Evolutionary conservation across 2,329 filamentous ascomycete genomes (phyloP).

Genomic region (Colletotrichum noveboracense): DNA sequence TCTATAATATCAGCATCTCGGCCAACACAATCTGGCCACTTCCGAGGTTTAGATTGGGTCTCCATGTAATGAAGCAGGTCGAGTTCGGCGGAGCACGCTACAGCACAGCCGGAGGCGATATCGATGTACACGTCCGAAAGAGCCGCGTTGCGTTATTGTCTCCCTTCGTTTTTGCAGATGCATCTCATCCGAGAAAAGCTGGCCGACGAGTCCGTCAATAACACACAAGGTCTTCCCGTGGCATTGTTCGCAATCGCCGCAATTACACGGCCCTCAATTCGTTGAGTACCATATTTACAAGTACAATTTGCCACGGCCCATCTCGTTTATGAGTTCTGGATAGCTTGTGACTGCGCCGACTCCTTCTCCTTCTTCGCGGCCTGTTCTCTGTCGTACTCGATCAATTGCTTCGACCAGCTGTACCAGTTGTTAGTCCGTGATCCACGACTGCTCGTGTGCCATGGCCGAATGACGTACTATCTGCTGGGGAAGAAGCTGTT

Average conservation of each 20-base stretch:
- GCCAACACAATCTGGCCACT: background rate
- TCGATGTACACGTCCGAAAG: background rate
- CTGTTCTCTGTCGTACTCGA: conserved; percentile 50
- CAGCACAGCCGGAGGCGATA: background rate
- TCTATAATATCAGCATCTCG: background rate
- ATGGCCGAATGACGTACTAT: conserved; percentile 63
- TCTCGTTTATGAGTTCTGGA: conserved; percentile 19
- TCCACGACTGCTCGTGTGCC: background rate
- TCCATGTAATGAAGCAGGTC: too few species aligned
- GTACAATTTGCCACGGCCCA: conserved; percentile 10
- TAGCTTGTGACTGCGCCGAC: conserved; percentile 18
- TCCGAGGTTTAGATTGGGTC: background rate
- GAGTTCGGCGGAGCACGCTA: background rate
- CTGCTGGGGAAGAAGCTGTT: conserved; percentile 83
- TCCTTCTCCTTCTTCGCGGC: conserved; percentile 35
- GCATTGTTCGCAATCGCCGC: conserved; percentile 13
- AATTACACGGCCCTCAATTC: conserved; percentile 15
- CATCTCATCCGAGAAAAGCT: rapidly evolving
- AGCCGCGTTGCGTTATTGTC: background rate
- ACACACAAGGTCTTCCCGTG: background rate
- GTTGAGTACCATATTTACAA: conserved; percentile 19
- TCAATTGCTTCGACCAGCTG: conserved; percentile 52
- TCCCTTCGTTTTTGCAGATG: background rate
- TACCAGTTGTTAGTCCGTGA: conserved; percentile 3
- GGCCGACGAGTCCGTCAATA: background rate